phyloP scores from a whole-genome alignment of 2,329 filamentous ascomycete species.

The Beauveria brongniartii region DNA sequence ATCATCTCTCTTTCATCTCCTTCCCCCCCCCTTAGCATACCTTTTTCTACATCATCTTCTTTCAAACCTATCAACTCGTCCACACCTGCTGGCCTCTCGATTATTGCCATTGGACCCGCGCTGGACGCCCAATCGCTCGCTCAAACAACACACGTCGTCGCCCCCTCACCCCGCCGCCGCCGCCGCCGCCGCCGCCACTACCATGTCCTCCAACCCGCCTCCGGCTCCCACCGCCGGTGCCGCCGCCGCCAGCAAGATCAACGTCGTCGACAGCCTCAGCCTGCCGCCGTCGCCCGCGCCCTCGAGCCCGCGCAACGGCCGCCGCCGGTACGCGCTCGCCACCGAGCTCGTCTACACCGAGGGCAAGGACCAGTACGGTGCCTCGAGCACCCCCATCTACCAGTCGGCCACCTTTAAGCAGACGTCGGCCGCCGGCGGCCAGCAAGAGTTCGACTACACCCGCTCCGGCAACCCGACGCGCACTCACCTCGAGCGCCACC shows the following conservation, averaged over 20 bases:
- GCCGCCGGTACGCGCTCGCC: constrained; percentile 79
- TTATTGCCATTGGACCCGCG: neutral
- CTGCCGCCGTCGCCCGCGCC: constrained; percentile 88
- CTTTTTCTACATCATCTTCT: neutral
- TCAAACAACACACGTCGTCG: neutral
- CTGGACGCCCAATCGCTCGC: constrained; percentile 2
- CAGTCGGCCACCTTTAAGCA: constrained; percentile 99
- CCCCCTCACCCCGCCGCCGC: constrained; percentile 9
- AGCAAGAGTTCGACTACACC: constrained; percentile 93
- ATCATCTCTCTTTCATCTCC: neutral
- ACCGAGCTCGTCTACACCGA: constrained; percentile 97
- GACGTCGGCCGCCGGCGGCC: constrained; percentile 66
- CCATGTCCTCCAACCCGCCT: constrained; percentile 7
- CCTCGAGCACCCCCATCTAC: constrained; percentile 94
- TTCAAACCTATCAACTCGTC: neutral
- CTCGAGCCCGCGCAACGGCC: constrained; percentile 78
- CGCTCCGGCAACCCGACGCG: constrained; percentile 94
- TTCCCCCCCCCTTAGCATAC: neutral
- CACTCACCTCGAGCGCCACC: constrained; percentile 89
- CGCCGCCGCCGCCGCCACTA: constrained; percentile 31
- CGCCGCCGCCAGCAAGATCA: constrained; percentile 58
- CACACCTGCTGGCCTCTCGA: neutral
- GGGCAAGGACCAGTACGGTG: constrained; percentile 91
- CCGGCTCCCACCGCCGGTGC: constrained; percentile 21
- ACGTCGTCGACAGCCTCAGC: constrained; percentile 67